Conservation (phyloP, 2,329 filamentous ascomycete species). For the Xylariaceae sp. region DNA sequence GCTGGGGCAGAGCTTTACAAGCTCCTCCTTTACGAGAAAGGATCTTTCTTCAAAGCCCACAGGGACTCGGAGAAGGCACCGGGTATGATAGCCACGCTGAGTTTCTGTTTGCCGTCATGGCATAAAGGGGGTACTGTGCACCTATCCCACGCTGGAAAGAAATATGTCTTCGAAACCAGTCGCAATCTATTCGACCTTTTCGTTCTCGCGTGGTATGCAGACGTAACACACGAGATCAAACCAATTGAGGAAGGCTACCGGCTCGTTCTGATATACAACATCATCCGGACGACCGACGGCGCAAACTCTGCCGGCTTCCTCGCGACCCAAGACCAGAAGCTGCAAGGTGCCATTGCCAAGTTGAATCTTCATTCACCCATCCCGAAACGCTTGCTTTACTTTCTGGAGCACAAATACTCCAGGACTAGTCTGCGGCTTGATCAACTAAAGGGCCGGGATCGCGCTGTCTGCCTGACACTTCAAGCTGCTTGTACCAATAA, state of each 20-base stretch:
- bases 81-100: slow-evolving; percentile 45
- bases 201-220: slow-evolving; percentile 27
- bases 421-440: not conserved
- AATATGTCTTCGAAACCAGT: slow-evolving; percentile 32
- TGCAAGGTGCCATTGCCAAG: slow-evolving; percentile 1
- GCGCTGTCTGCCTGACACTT: slow-evolving; percentile 2
- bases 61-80: slow-evolving; percentile 43
- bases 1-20: slow-evolving; percentile 38
- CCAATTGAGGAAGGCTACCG: slow-evolving; percentile 7
- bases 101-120: slow-evolving; percentile 43
- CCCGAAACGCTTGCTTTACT: slow-evolving; percentile 7
- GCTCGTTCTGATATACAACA: slow-evolving; percentile 15
- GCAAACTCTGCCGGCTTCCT: slow-evolving; percentile 2
- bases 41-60: slow-evolving; percentile 44
- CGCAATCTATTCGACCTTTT: slow-evolving; percentile 23
- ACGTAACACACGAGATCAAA: slow-evolving; percentile 10
- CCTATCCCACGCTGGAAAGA: slow-evolving; percentile 34
- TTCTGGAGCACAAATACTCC: slow-evolving; percentile 14
- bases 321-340: not conserved
- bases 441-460: slow-evolving; percentile 16
- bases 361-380: not conserved
- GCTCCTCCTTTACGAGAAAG: slow-evolving; percentile 44
- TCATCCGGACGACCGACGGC: slow-evolving; percentile 4
- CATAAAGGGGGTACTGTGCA: slow-evolving; percentile 43
- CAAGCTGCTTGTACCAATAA: not conserved